Conservation (phyloP, 1,139 yeast genomes). For the Meyerozyma smithsonii region DNA sequence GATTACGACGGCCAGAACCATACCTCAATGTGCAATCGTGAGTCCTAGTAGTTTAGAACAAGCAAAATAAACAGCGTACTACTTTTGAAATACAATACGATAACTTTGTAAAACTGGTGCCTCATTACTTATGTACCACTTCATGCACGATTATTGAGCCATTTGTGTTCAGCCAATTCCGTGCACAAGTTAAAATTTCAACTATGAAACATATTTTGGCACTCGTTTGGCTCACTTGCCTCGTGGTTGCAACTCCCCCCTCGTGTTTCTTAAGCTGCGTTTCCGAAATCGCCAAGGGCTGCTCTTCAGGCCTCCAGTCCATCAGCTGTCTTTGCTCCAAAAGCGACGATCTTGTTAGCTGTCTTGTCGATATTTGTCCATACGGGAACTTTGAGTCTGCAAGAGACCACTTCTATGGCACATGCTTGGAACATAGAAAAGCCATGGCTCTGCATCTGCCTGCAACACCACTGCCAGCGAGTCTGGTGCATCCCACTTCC, state of each 20-base stretch:
- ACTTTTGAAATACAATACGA: too few species aligned
- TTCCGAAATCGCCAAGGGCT: constrained; percentile 30
- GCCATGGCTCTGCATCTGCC: constrained; percentile 6
- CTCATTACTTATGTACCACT: too few species aligned
- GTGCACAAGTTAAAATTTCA: not conserved
- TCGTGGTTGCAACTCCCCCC: constrained; percentile 43
- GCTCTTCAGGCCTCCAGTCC: constrained; percentile 30
- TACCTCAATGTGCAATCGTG: too few species aligned
- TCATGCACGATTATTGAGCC: not conserved
- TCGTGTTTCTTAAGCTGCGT: constrained; percentile 49
- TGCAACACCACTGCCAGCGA: too few species aligned
- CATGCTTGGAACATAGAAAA: constrained; percentile 41
- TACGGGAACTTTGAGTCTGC: constrained; percentile 44
- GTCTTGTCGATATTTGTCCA: constrained; percentile 47
- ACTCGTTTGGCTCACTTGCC: constrained; percentile 4
- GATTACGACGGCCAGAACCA: too few species aligned
- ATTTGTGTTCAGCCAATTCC: not conserved
- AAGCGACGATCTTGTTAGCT: constrained; percentile 35
- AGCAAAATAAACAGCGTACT: too few species aligned
- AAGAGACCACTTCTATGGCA: constrained; percentile 52
- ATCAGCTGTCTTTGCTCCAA: constrained; percentile 37
- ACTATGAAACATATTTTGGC: constrained; percentile 4
- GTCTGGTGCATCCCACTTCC: not conserved
- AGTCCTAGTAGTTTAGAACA: too few species aligned
- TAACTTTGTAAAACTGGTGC: too few species aligned